Percentiles rank a stretch among this genome's conserved stretches.
These are phyloP conservation scores for Eucalyptus cladocalyx DNA, from an alignment of 345 rosid genomes.

Conservation along the genomic window DNA sequence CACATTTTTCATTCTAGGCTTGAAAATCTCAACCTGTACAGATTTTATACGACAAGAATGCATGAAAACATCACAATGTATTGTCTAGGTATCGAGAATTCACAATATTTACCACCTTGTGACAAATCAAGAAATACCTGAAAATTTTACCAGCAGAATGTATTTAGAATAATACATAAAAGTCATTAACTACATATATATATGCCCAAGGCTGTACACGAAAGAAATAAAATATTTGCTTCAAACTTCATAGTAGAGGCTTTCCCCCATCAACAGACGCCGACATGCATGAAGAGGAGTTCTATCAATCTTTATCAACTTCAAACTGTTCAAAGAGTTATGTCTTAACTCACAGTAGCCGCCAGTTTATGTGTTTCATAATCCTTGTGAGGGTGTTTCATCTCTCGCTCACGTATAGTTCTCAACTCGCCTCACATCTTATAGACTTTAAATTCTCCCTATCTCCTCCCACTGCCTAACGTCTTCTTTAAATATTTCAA, in stretches of 20 bases:
- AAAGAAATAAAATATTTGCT: neutral
- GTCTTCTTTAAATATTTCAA: neutral
- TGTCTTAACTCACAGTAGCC: neutral
- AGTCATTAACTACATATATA: neutral
- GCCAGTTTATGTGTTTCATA: neutral
- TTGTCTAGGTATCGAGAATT: neutral
- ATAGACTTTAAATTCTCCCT: neutral
- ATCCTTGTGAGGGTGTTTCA: neutral
- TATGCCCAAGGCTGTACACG: neutral
- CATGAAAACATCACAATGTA: neutral
- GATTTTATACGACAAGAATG: neutral
- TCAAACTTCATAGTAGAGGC: neutral
- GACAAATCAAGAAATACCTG: neutral
- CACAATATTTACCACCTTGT: neutral
- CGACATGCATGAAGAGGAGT: neutral
- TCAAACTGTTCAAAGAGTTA: neutral
- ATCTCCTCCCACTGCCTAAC: neutral
- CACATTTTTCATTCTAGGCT: conserved; percentile 17
- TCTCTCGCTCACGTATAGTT: neutral
- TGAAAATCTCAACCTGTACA: conserved; percentile 51
- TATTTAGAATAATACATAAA: neutral
- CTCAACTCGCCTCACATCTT: neutral
- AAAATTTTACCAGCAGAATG: neutral
- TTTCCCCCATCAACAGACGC: neutral
- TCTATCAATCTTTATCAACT: neutral